Evolutionary conservation across 768 basidiomycete genomes (phyloP).

Genomic region (Lyophyllum atratum): DNA sequence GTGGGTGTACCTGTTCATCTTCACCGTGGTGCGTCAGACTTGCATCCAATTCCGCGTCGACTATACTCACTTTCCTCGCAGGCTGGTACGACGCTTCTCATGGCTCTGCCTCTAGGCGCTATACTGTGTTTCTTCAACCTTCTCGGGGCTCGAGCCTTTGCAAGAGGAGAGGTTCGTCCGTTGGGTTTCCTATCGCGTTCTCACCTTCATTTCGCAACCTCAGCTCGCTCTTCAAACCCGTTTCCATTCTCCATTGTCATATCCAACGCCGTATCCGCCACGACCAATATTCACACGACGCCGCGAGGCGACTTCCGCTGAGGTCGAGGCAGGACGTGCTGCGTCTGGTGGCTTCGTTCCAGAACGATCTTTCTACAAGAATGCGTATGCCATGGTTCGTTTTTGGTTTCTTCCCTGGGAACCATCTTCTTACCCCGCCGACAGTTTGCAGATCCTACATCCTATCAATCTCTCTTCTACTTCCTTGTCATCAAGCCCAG

Average conservation of each 20-base stretch:
- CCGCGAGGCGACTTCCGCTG: constrained; percentile 48
- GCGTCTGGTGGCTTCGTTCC: constrained; percentile 33
- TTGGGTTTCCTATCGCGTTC: not conserved
- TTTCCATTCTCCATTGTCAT: constrained; percentile 70
- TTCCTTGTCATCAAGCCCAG: constrained; percentile 86
- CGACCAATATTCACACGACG: constrained; percentile 74
- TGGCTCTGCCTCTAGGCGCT: constrained; percentile 77
- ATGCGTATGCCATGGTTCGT: constrained; percentile 78
- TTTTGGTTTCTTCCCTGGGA: not conserved
- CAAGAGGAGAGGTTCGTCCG: constrained; percentile 64
- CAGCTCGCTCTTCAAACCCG: constrained; percentile 67
- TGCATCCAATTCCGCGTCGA: not conserved
- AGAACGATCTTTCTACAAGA: constrained; percentile 79
- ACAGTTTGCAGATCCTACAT: constrained; percentile 80
- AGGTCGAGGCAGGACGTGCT: constrained; percentile 47
- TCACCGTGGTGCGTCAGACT: constrained; percentile 66
- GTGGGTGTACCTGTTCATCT: constrained; percentile 80
- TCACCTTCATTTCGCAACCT: not conserved
- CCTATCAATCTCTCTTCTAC: constrained; percentile 86
- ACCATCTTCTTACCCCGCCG: not conserved
- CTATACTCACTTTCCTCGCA: constrained; percentile 24
- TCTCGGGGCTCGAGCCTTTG: constrained; percentile 69
- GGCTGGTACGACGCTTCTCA: constrained; percentile 79
- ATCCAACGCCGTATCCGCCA: constrained; percentile 65
- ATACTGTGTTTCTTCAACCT: constrained; percentile 78